Base-by-base conservation (phyloP, 2,329 filamentous ascomycete species). In the Epichloe gansuensis region DNA sequence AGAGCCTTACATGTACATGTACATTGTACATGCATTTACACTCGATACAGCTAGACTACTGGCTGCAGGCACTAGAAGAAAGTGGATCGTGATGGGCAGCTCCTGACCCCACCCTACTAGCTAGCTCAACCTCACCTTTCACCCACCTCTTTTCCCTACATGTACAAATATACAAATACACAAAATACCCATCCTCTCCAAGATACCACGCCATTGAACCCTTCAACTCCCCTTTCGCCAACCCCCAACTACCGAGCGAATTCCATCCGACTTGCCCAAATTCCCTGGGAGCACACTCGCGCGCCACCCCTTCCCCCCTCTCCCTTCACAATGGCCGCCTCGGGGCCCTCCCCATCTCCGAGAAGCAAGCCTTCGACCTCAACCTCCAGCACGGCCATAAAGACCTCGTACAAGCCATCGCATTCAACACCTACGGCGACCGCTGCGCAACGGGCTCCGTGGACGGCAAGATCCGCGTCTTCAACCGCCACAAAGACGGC, bases 351-450 rank as follows among this genome's bases (percentile, higher is more conserved):
- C 67, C 66, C 46, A 59, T 58, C 52, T 72, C 76, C 55, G 75
- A 77, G 56, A 72, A 69, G 61, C 66, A 71, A 28, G 67, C 68
- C 46, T 78, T 81, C 58, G 75, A 80, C 54, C 69, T 77, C 56
- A 81, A 86, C 60, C 78, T 88, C 61, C 79, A 83, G 55, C 83
- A 89, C 66, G 84, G 84, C 60, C 86, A 91, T 69, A 80, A 82
- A 62, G 87, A 94, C 66, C 77, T 93, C 45, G 86, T 94, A 50
- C 83, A 91, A 58, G 85, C 88, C 52, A 83, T 91, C 56, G 85
- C 88, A 59, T 95, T 94, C 77, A 96, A 96, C 69, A 84, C 83
- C 59, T 95, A 95, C 67, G 91, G 91, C 60, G 91, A 89, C 62
- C 87, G 91, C 60, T 91, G 91, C 74, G 87, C 91, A 43, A 93